Evolutionary conservation across 768 basidiomycete genomes (phyloP).

Genomic region (Solioccasus polychromus): DNA sequence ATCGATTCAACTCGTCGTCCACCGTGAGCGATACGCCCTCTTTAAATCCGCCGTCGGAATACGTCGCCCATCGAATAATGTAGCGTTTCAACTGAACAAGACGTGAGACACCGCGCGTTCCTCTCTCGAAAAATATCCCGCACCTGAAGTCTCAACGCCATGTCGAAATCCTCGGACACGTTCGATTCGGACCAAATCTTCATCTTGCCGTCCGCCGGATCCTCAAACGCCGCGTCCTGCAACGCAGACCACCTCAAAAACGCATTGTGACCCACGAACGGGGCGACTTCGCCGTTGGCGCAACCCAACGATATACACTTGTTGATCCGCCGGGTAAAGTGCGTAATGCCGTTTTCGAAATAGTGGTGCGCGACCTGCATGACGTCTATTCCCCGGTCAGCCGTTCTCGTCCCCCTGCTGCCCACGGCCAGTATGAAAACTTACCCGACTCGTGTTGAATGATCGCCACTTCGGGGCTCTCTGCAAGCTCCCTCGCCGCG

Average conservation of each 20-base stretch:
- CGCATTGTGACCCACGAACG: slow-evolving; percentile 86
- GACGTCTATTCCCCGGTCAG: no score
- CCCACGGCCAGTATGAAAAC: no score
- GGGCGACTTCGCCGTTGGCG: slow-evolving; percentile 73
- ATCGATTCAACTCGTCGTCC: slow-evolving; percentile 90
- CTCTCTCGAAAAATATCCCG: no score
- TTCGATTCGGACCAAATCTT: slow-evolving; percentile 69
- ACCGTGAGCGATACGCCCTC: slow-evolving; percentile 92
- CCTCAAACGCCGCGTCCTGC: slow-evolving; percentile 79
- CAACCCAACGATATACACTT: slow-evolving; percentile 75
- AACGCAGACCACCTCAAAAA: slow-evolving; percentile 89
- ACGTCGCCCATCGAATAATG: slow-evolving; percentile 66
- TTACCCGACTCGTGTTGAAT: slow-evolving; percentile 86
- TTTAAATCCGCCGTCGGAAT: slow-evolving; percentile 84
- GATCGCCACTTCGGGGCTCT: slow-evolving; percentile 63
- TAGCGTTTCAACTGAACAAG: slow-evolving; percentile 27
- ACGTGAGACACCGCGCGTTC: no score
- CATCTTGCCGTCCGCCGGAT: slow-evolving; percentile 54
- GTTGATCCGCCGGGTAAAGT: slow-evolving; percentile 88
- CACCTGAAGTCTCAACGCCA: slow-evolving; percentile 56
- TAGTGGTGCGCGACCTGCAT: slow-evolving; percentile 90
- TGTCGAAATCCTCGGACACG: slow-evolving; percentile 70
- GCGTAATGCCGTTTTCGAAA: slow-evolving; percentile 88
- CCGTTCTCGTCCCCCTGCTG: no score
- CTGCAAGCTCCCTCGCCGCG: slow-evolving; percentile 79